Base-by-base conservation (phyloP, 2,329 filamentous ascomycete species). In the Xylaria polymorpha region DNA sequence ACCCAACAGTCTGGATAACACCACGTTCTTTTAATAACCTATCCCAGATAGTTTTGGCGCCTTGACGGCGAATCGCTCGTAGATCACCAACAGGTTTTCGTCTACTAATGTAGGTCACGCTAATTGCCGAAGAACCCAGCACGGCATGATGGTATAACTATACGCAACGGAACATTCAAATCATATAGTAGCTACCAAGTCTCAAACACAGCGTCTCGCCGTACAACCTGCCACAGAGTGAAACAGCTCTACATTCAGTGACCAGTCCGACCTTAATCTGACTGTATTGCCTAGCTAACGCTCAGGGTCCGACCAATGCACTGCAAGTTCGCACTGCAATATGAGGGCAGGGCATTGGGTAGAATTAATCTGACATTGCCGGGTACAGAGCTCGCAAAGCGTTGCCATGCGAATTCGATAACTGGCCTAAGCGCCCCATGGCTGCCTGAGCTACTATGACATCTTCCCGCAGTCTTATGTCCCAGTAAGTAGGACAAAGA, bases 201-300 rank as follows among this genome's bases (percentile, higher is more conserved):
- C 64, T 70, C 58, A 70, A 37, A 67, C 67, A 69, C 48, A 50
- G 64, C 69, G 67, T 61, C 64, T 71, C 64, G 67, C 67, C 37
- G 67, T 71, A n/a, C 57, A 32, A 65, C 67, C 55, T 66, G 2
- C n/a, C 44, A 67, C 67, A 62, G 15, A 14, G 43, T 65, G 46
- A 48, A 37, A 65, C 61, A 66, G 37, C n/a, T 55, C 18, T 57
- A 14, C 51, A 39, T 65, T 58, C 20, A 6, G 48, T 66, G 18
- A 53, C 25, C 12, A 14, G 46, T 64, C 60, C 41, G 20, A 69
- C 56, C n/a, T 43, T 46, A 50, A 61, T 57, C 29, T 57, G 20
- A 39, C 43, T 67, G 29, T 61, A 15, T 32, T 50, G 35, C 35
- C 51, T 60, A 25, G n/a, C 35, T 22, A 12, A 15, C 10, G 35